Percentiles rank a stretch among this genome's conserved stretches.
Evolutionary conservation across 805 yeast species (phyloP).

Genomic region (Barnettozyma pratensis): DNA sequence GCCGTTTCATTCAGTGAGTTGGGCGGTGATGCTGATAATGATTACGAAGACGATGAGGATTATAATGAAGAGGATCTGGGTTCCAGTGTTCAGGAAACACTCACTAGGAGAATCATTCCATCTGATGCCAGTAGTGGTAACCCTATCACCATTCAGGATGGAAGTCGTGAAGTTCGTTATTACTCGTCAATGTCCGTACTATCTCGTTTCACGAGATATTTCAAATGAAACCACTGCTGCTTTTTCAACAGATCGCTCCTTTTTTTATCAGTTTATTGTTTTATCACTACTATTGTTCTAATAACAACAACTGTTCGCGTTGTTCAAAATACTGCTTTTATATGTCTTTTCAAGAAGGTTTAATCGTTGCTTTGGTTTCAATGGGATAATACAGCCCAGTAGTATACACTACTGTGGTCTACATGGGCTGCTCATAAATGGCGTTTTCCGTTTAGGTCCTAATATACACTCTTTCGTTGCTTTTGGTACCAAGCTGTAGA

Average conservation of each 20-base stretch:
- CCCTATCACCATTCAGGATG: slow-evolving; percentile 1
- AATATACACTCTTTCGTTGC: slow-evolving; percentile 1
- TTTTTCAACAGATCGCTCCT: background rate
- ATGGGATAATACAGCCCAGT: no score
- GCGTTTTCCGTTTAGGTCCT: background rate
- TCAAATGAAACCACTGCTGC: slow-evolving; percentile 12
- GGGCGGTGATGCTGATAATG: slow-evolving; percentile 5
- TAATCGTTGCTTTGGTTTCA: no score
- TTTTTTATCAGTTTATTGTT: no score
- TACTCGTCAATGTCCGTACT: slow-evolving; percentile 22
- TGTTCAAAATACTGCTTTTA: no score
- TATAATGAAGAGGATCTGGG: slow-evolving; percentile 14
- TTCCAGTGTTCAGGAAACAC: slow-evolving; percentile 19
- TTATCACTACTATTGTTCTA: no score
- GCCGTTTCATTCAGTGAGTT: slow-evolving; percentile 20
- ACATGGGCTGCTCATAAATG: background rate
- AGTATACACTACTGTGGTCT: background rate
- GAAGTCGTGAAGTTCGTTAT: slow-evolving; percentile 18
- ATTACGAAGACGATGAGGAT: slow-evolving; percentile 11
- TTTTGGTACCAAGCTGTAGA: background rate
- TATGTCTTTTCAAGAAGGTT: no score
- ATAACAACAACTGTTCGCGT: no score
- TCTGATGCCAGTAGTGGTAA: background rate
- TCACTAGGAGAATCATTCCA: slow-evolving; percentile 6
- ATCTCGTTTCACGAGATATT: slow-evolving; percentile 21